A percentile compares a stretch with the other conserved stretches of the same genome.
phyloP scores from a whole-genome alignment of 2,329 filamentous ascomycete genomes.

The Xylariaceae sp. region DNA sequence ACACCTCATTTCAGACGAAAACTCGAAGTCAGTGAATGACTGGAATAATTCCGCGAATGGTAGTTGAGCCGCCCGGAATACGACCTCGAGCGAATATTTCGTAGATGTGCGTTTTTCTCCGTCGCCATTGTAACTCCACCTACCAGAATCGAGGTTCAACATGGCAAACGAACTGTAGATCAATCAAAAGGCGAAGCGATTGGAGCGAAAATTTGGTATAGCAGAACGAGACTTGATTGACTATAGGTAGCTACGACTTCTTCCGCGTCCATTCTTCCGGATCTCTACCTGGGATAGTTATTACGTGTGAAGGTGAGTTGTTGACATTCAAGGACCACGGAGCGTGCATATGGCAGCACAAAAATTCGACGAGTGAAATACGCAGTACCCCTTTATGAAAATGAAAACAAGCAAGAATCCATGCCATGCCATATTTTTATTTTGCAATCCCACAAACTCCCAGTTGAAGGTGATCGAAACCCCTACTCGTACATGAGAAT shows the following conservation, averaged over 20 bases:
- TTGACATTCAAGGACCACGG: no score
- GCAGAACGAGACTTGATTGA: not conserved
- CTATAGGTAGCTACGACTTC: not conserved
- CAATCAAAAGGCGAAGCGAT: constrained; percentile 2
- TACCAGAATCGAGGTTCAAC: not conserved
- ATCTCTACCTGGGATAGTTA: constrained; percentile 2
- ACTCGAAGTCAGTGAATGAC: not conserved
- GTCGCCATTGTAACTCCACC: constrained; percentile 12
- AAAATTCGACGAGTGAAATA: not conserved
- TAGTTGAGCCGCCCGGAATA: not conserved
- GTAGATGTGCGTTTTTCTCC: constrained; percentile 1
- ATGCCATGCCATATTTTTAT: constrained; percentile 7
- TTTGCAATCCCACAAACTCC: constrained; percentile 15
- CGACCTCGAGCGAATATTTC: not conserved
- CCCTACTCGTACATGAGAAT: constrained; percentile 15
- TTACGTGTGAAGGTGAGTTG: not conserved
- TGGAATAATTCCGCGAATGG: constrained; percentile 14
- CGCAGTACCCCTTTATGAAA: not conserved
- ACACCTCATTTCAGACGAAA: not conserved
- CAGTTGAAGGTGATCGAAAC: constrained; percentile 4
- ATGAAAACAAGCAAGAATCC: not conserved
- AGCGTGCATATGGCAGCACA: not conserved
- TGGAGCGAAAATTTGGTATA: constrained; percentile 14
- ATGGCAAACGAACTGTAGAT: not conserved
- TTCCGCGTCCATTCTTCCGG: constrained; percentile 1